Conservation (phyloP, 2,329 filamentous ascomycete species). For the Penicillium corylophilum region DNA sequence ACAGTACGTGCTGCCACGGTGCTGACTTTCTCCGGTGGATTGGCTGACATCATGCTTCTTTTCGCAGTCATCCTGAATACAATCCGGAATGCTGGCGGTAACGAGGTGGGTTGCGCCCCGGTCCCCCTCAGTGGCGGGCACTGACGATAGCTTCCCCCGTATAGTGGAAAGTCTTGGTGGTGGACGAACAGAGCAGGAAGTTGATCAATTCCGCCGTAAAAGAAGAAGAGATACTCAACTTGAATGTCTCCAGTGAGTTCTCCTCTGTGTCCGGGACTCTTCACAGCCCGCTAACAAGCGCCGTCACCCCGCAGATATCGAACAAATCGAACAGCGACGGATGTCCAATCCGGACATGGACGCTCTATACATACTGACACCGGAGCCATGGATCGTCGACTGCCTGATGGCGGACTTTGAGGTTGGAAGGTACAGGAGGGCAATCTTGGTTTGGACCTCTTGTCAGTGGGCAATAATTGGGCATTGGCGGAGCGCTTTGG, state of each 20-base stretch:
- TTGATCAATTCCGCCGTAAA: slow-evolving; percentile 88
- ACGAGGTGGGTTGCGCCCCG: slow-evolving; percentile 62
- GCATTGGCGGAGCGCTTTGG: slow-evolving; percentile 3
- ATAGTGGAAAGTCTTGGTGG: slow-evolving; percentile 94
- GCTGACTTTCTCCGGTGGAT: not conserved
- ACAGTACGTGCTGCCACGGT: slow-evolving; percentile 53
- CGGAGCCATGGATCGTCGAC: slow-evolving; percentile 84
- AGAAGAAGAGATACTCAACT: slow-evolving; percentile 94
- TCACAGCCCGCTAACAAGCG: slow-evolving; percentile 12
- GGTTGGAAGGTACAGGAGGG: slow-evolving; percentile 73
- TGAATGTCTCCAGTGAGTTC: slow-evolving; percentile 85
- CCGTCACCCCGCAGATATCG: slow-evolving; percentile 63
- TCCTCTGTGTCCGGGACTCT: not conserved
- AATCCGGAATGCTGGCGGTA: slow-evolving; percentile 74
- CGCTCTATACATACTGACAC: slow-evolving; percentile 87
- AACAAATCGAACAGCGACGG: slow-evolving; percentile 84
- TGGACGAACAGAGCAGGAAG: slow-evolving; percentile 80
- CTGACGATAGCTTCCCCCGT: slow-evolving; percentile 25
- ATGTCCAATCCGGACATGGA: slow-evolving; percentile 86
- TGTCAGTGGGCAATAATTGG: slow-evolving; percentile 43
- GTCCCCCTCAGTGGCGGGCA: slow-evolving; percentile 26
- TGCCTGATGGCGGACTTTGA: slow-evolving; percentile 93
- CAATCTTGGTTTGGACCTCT: slow-evolving; percentile 82
- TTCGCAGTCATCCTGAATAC: slow-evolving; percentile 67
- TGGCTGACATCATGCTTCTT: slow-evolving; percentile 10